Conservation (phyloP, 495 filamentous ascomycete species). For the Penicillium cosmopolitanum region DNA sequence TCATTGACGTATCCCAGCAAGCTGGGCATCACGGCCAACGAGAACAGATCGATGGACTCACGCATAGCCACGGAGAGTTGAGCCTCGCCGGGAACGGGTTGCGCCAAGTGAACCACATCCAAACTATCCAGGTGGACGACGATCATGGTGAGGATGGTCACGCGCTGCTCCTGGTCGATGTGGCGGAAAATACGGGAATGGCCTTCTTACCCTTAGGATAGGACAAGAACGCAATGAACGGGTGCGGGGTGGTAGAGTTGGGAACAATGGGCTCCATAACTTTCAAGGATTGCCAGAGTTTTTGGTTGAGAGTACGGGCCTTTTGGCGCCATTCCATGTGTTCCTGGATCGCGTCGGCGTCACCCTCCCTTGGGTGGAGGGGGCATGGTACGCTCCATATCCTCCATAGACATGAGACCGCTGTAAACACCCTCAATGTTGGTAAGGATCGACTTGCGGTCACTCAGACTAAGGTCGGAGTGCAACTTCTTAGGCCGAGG, state of each 20-base stretch:
- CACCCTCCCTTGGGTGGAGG: conserved; percentile 65
- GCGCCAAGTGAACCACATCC: conserved; percentile 82
- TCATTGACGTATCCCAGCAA: conserved; percentile 88
- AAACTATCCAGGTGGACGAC: conserved; percentile 90
- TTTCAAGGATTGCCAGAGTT: conserved; percentile 82
- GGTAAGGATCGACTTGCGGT: conserved; percentile 79
- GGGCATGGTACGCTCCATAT: conserved; percentile 89
- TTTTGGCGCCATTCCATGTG: conserved; percentile 74
- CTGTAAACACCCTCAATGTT: conserved; percentile 87
- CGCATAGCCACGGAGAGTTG: conserved; percentile 71
- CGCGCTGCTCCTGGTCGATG: conserved; percentile 86
- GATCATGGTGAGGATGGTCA: conserved; percentile 93
- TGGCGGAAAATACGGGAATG: conserved; percentile 92
- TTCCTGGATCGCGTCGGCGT: conserved; percentile 63
- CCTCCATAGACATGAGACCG: conserved; percentile 89
- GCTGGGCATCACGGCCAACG: conserved; percentile 81
- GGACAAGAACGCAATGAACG: conserved; percentile 94
- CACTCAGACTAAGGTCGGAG: conserved; percentile 58
- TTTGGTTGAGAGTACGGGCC: conserved; percentile 71
- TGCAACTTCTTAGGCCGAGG: conserved; percentile 50
- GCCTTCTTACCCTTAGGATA: conserved; percentile 96
- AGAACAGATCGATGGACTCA: conserved; percentile 92
- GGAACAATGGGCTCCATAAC: conserved; percentile 86
- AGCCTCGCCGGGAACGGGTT: conserved; percentile 68
- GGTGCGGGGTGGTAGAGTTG: conserved; percentile 74